These are phyloP conservation scores for Eremochloa ophiuroides DNA, from an alignment of 176 grass and related monocot genomes.

Conservation along the genomic window DNA sequence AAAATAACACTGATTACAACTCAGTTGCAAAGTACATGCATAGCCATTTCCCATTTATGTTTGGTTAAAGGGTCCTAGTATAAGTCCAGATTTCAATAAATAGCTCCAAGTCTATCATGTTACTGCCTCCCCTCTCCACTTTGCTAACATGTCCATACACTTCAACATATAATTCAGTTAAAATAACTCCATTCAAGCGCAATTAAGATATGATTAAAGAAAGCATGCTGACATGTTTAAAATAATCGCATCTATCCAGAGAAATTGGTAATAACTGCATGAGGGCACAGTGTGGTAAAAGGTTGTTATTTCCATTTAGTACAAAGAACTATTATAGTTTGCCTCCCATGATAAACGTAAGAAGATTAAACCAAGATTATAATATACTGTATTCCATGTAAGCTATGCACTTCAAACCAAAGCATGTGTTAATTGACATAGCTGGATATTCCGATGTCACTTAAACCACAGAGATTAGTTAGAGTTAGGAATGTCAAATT, in stretches of 20 bases:
- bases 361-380: neutral
- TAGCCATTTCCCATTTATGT: neutral
- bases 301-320: neutral
- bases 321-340: neutral
- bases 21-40: too few relatives aligned
- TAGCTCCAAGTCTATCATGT: neutral
- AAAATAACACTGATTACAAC: neutral
- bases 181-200: too few relatives aligned
- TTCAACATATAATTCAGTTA: neutral
- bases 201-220: too few relatives aligned
- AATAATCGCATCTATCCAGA: neutral
- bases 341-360: too few relatives aligned
- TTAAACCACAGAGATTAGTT: neutral
- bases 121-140: neutral
- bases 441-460: neutral
- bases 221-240: neutral
- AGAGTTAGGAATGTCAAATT: neutral
- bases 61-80: neutral
- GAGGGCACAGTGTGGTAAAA: neutral
- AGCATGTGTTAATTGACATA: neutral
- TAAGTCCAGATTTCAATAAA: neutral
- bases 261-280: neutral
- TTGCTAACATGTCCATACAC: neutral
- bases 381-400: neutral
- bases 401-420: neutral